Base-by-base conservation (phyloP, 306 rosid species). In the Cicer yamashitae region DNA sequence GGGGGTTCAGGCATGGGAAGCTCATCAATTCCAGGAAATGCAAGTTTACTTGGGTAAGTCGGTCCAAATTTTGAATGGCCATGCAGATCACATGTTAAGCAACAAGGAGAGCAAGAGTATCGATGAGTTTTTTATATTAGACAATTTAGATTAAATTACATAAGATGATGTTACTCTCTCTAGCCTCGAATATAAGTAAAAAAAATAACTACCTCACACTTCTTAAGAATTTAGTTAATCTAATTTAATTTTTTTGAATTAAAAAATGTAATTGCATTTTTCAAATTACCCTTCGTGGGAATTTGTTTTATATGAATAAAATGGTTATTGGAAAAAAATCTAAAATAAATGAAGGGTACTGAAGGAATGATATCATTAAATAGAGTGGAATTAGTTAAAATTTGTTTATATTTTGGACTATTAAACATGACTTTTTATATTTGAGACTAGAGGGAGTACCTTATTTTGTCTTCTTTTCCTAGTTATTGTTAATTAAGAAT, bases 11-110 rank as follows among this genome's bases (percentile, higher is more conserved):
- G 90, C 79, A 45, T 59, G 34, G 94, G 87, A 73, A 81, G 84
- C 54, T 81, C 97, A 48, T 84, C 92, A 66, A 61, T 81, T 68
- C 91, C 93, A 14, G 97, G 89, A 87, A 92, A 89, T 90, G 96
- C 96, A 43, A 63, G 99, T 82, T 88, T 94, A 82, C 94, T 94
- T 66, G 99, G 97, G 99, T 94, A 70, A 84, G 96, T 88, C 75
- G 22, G 15, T 60, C 45, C 52, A 15, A 38, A 60, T 38, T 66
- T 82, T 15, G 40, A 15, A 7, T 70, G 25, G 41, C 67, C 59
- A 15, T 22, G 8, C 77, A 41, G 18, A 59, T 71, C 47, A 50
- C 77, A 50, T 64, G 74, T 81, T 57, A 73, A 68, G 34, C 63
- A 56, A 48, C 39, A 4, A 58, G 14, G 67, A 41, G 61, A 46